phyloP scores from a whole-genome alignment of 148 eudicot genomes.

The Heliosperma pusillum region DNA sequence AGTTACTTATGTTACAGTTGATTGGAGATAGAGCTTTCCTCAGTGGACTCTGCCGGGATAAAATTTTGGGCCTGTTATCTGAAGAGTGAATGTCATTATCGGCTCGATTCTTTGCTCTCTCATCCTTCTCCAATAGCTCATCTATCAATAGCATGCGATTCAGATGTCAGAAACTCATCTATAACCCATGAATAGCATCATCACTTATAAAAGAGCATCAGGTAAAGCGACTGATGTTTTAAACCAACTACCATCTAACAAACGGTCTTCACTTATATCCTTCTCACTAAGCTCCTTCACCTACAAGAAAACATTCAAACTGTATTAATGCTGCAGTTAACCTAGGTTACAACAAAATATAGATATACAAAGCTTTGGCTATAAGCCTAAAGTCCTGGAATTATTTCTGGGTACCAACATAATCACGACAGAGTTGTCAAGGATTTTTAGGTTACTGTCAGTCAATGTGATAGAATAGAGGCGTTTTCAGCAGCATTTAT shows the following conservation, averaged over 20 bases:
- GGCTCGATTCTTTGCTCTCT: conserved; percentile 17
- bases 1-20: conserved; percentile 34
- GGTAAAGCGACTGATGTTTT: conserved; percentile 29
- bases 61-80: conserved; percentile 32
- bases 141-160: conserved; percentile 25
- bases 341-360: too few relatives aligned
- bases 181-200: not conserved
- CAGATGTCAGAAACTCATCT: not conserved
- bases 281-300: conserved; percentile 10
- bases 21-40: conserved; percentile 68
- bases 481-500: too few relatives aligned
- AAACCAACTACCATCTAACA: conserved; percentile 10
- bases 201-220: conserved; percentile 25
- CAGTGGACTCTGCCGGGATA: conserved; percentile 38
- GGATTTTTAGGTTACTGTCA: too few relatives aligned
- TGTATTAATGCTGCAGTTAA: not conserved
- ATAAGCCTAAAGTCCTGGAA: too few relatives aligned
- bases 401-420: too few relatives aligned
- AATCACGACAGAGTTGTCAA: too few relatives aligned
- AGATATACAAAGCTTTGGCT: too few relatives aligned
- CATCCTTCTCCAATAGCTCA: conserved; percentile 26
- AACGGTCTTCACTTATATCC: conserved; percentile 3
- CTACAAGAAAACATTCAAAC: not conserved
- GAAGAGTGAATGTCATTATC: conserved; percentile 25
- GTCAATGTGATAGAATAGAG: too few relatives aligned